Evolutionary conservation across 371 early-diverging fungal genomes (phyloP).

Genomic region (Mortierella sp.): DNA sequence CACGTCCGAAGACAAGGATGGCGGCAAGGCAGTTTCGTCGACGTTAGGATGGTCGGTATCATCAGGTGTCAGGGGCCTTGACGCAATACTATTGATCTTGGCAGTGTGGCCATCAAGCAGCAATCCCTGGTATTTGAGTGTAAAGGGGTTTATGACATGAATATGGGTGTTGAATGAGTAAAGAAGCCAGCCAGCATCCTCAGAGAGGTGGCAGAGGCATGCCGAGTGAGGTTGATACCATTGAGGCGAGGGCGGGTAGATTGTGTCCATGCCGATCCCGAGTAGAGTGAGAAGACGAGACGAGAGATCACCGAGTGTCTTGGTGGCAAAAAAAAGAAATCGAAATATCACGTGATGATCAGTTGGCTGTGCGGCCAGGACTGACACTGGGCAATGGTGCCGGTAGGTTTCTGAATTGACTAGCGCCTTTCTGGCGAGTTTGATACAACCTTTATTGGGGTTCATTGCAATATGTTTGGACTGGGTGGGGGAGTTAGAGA

Average conservation of each 20-base stretch:
- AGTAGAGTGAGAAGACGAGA: too few species aligned
- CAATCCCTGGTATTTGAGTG: conserved; percentile 31
- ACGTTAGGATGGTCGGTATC: too few species aligned
- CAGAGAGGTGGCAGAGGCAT: conserved; percentile 22
- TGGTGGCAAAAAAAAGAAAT: too few species aligned
- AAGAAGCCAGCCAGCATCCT: conserved; percentile 35
- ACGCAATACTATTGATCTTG: conserved; percentile 30
- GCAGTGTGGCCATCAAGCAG: conserved; percentile 14
- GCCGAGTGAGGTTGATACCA: conserved; percentile 50
- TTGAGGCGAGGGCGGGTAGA: conserved; percentile 46
- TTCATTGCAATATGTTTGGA: too few species aligned
- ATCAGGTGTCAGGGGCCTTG: not conserved
- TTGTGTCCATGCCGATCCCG: conserved; percentile 32
- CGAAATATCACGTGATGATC: too few species aligned
- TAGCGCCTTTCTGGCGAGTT: too few species aligned
- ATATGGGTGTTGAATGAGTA: conserved; percentile 43
- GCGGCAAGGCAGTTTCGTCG: not conserved
- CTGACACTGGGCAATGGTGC: too few species aligned
- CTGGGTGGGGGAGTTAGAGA: too few species aligned
- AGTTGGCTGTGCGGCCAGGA: too few species aligned
- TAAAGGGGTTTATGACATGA: conserved; percentile 47
- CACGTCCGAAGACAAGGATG: not conserved
- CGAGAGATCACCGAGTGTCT: too few species aligned
- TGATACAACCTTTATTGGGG: too few species aligned
- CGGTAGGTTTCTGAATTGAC: too few species aligned